These are phyloP conservation scores for Paramecium tetraurelia DNA, from an alignment of 73 alveolate species.

Conservation along the genomic window DNA sequence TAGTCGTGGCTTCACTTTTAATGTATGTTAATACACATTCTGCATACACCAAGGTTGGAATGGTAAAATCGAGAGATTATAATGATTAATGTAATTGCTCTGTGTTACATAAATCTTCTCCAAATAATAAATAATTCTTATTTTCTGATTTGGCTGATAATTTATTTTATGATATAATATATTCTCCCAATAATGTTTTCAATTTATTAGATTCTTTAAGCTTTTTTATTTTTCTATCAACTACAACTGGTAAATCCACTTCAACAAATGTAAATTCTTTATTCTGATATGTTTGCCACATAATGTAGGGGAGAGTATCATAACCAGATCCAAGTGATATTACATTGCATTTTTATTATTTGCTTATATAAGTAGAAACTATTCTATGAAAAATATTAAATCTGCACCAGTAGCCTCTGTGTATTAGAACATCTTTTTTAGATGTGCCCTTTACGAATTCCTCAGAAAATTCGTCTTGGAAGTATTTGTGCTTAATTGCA, in stretches of 20 bases:
- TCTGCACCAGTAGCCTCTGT: conserved; percentile 64
- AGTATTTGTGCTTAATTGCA: conserved; percentile 47
- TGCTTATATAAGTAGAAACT: neutral
- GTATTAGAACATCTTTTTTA: conserved; percentile 56
- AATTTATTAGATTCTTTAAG: neutral
- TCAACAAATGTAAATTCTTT: conserved; percentile 40
- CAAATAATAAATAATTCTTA: conserved; percentile 61
- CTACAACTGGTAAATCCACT: conserved; percentile 52
- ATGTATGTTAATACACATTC: conserved; percentile 90
- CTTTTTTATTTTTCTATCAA: conserved; percentile 29
- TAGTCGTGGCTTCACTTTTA: conserved; percentile 69
- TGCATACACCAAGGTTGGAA: conserved; percentile 79
- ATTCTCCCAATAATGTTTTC: neutral
- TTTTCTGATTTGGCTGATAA: conserved; percentile 48
- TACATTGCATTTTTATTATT: conserved; percentile 15
- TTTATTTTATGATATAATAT: neutral
- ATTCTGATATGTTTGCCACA: conserved; percentile 14
- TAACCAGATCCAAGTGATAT: conserved; percentile 62
- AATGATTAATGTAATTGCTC: conserved; percentile 68
- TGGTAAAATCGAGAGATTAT: neutral
- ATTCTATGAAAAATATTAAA: conserved; percentile 44
- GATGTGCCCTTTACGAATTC: conserved; percentile 51
- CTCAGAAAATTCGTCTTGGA: conserved; percentile 56
- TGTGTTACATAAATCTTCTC: conserved; percentile 72
- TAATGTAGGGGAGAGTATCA: conserved; percentile 41